These are phyloP conservation scores for Gossypium stocksii DNA, from an alignment of 345 rosid species.

Conservation along the genomic window DNA sequence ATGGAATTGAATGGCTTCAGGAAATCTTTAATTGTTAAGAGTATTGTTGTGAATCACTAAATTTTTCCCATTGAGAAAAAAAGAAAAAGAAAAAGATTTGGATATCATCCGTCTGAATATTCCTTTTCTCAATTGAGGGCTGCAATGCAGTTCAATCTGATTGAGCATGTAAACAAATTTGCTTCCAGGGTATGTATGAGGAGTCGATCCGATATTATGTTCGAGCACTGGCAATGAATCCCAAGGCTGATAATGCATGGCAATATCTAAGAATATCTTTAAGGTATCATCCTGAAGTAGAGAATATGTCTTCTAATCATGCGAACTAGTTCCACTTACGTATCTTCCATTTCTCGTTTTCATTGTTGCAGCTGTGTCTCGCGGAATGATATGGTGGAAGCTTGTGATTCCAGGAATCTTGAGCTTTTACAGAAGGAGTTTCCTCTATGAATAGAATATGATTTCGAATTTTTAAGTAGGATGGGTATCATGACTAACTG, in stretches of 20 bases:
- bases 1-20: background rate
- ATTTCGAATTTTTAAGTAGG: background rate
- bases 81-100: background rate
- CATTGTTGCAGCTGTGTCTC: conserved; percentile 63
- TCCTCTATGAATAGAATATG: conserved; percentile 47
- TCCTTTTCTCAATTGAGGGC: background rate
- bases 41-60: background rate
- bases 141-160: background rate
- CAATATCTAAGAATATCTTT: conserved; percentile 93
- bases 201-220: conserved; percentile 91
- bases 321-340: background rate
- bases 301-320: background rate
- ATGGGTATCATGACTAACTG: conserved; percentile 2
- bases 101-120: background rate
- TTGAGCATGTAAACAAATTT: conserved; percentile 2
- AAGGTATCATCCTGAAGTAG: conserved; percentile 47
- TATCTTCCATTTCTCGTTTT: background rate
- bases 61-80: background rate
- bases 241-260: conserved; percentile 99
- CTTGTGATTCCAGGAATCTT: conserved; percentile 91
- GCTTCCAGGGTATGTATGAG: conserved; percentile 76
- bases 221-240: conserved; percentile 97
- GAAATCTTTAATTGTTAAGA: background rate
- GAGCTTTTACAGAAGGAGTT: conserved; percentile 84
- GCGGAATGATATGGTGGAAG: conserved; percentile 76